Conservation (phyloP, 306 rosid genomes). For the Castanea crenata region DNA sequence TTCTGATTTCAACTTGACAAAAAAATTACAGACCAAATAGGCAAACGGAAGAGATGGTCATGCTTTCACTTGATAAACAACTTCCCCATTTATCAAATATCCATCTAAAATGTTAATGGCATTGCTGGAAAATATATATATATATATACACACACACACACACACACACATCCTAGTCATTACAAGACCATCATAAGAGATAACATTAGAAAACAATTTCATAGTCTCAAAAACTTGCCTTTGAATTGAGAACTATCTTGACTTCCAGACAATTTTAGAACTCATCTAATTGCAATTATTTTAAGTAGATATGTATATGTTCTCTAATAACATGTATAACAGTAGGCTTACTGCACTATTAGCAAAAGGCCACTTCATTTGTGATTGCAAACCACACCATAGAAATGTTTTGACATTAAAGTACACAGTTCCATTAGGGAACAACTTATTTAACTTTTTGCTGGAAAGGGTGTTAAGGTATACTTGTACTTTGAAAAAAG, state of each 20-base stretch:
- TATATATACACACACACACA: neutral
- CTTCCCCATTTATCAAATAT: neutral
- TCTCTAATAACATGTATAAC: neutral
- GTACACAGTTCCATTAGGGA: too few species aligned
- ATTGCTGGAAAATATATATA: neutral
- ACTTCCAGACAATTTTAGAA: neutral
- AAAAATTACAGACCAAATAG: slow-evolving; percentile 19
- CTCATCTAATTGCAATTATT: neutral
- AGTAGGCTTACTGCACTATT: neutral
- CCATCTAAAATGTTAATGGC: neutral
- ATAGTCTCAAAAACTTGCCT: neutral
- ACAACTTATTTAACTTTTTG: too few species aligned
- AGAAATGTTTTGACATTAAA: neutral
- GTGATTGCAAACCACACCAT: neutral
- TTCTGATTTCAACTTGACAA: slow-evolving; percentile 38
- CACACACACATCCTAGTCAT: neutral
- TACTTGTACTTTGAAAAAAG: too few species aligned
- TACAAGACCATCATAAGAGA: neutral
- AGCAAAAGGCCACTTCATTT: neutral
- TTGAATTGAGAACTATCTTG: neutral
- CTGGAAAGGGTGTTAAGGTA: too few species aligned
- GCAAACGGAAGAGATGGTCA: slow-evolving; percentile 3
- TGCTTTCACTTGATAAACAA: slow-evolving; percentile 8
- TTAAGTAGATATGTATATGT: neutral
- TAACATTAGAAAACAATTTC: neutral